Base-by-base conservation (phyloP, 2,329 filamentous ascomycete species). In the Alternaria sp. region DNA sequence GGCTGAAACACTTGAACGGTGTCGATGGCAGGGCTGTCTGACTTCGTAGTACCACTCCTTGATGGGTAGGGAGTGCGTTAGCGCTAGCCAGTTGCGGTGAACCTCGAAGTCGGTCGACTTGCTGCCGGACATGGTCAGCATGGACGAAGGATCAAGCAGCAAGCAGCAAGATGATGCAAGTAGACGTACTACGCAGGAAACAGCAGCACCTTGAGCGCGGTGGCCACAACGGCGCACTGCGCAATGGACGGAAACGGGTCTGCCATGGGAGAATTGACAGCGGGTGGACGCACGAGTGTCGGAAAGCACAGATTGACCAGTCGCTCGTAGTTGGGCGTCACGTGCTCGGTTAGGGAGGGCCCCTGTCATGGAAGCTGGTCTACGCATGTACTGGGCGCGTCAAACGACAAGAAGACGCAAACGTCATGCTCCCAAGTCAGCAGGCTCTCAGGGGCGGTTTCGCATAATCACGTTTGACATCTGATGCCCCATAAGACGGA, bases 51-150 rank as follows among this genome's bases (percentile, higher is more conserved):
- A 99, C 95, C 95, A 99, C 68, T 96, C 84, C 77, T 90, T 88
- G 50, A 93, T 80, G 3, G 94, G 91, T 21, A 98, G 84, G 61
- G 91, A 96, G 79, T 97, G 85, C 4, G 95, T 98, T 69, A 98
- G 92, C 63, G 95, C 95, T 39, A 99, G 88, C 95, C 95, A 99
- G 82, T 99, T 99, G 66, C 95, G 89, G 80, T 99, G 95, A 54
- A 99, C 95, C 79, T 99, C 95, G 72, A 99, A 99, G 78, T 99
- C 95, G 69, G 95, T 99, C 5, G 95, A 99, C 84, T 96, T 97
- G 83, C 93, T 97, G 78, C 58, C 55, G 42, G 51, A 64, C 65
- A 60, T 54, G 58, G 69, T 77, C 62, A 75, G 70, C 60, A 61
- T 56, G 44, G 56, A 58, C 23, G 40, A 48, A 36, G 29, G 54